Conservation (phyloP, 306 rosid species). For the Inga laurina region DNA sequence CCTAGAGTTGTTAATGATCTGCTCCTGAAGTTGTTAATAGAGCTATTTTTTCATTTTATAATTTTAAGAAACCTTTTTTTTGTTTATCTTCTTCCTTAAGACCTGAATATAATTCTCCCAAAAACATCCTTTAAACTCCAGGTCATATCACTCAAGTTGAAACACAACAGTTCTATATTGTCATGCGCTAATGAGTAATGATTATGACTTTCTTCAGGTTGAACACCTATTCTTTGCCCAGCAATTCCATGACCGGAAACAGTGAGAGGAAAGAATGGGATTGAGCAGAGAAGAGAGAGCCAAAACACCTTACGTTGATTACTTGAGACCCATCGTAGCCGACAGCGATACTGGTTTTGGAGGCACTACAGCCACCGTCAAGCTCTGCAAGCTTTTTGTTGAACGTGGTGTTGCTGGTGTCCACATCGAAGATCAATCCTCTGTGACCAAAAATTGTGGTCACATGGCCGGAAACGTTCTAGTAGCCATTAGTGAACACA, state of each 20-base stretch:
- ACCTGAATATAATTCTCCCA: no score
- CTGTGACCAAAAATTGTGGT: conserved; percentile 90
- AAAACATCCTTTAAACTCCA: no score
- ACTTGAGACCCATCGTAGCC: conserved; percentile 90
- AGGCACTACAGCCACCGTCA: conserved; percentile 83
- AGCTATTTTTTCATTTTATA: no score
- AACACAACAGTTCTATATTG: not conserved
- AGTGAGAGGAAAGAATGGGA: conserved; percentile 84
- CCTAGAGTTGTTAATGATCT: no score
- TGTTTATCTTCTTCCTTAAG: no score
- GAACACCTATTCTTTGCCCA: conserved; percentile 92
- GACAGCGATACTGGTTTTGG: conserved; percentile 95
- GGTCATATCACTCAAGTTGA: not conserved
- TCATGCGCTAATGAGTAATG: not conserved
- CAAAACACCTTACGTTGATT: conserved; percentile 76
- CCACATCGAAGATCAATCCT: conserved; percentile 95
- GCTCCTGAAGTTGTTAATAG: no score
- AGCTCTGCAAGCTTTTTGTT: conserved; percentile 95
- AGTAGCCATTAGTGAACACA: conserved; percentile 78
- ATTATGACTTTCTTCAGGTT: conserved; percentile 32
- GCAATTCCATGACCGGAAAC: conserved; percentile 89
- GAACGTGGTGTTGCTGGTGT: conserved; percentile 97
- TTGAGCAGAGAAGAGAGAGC: conserved; percentile 80
- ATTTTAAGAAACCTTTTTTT: no score
- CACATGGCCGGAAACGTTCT: conserved; percentile 98